Conservation (phyloP, 306 rosid species). For the Acacia melanoxylon region DNA sequence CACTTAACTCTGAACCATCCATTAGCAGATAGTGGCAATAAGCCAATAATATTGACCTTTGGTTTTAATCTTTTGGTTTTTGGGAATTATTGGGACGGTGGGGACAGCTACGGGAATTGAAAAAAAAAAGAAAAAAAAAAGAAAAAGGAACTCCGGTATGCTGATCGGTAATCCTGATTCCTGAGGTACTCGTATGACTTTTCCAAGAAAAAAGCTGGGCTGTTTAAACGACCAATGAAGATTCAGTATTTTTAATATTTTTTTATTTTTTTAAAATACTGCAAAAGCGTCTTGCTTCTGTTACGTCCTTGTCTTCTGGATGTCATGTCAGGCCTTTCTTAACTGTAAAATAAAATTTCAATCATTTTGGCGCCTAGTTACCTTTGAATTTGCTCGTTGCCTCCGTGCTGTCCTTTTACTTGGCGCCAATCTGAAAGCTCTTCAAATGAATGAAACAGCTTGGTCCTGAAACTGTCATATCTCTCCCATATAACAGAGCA, state of each 20-base stretch:
- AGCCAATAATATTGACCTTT: constrained; percentile 10
- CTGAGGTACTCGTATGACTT: constrained; percentile 27
- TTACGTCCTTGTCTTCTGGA: constrained; percentile 45
- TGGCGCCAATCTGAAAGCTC: constrained; percentile 30
- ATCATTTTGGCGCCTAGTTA: constrained; percentile 24
- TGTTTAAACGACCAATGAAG: constrained; percentile 32
- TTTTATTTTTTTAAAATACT: not conserved
- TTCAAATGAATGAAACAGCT: constrained; percentile 9
- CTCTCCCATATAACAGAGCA: not conserved
- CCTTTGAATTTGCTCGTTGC: constrained; percentile 30
- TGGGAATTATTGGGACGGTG: constrained; percentile 1
- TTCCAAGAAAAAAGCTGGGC: constrained; percentile 13
- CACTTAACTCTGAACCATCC: not conserved
- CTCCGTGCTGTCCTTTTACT: not conserved
- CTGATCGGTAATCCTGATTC: constrained; percentile 5
- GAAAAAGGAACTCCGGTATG: not conserved
- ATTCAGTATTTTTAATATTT: not conserved
- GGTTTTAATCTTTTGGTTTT: constrained; percentile 5
- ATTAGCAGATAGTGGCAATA: constrained; percentile 17
- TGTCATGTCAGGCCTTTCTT: constrained; percentile 27
- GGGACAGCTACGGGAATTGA: not conserved
- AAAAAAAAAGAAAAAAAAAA: too few relatives aligned
- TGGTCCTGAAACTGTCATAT: constrained; percentile 5
- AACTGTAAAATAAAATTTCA: not conserved
- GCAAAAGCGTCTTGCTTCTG: constrained; percentile 8